These are phyloP conservation scores for Podospora didyma DNA, from an alignment of 495 filamentous ascomycete genomes.

Conservation along the genomic window DNA sequence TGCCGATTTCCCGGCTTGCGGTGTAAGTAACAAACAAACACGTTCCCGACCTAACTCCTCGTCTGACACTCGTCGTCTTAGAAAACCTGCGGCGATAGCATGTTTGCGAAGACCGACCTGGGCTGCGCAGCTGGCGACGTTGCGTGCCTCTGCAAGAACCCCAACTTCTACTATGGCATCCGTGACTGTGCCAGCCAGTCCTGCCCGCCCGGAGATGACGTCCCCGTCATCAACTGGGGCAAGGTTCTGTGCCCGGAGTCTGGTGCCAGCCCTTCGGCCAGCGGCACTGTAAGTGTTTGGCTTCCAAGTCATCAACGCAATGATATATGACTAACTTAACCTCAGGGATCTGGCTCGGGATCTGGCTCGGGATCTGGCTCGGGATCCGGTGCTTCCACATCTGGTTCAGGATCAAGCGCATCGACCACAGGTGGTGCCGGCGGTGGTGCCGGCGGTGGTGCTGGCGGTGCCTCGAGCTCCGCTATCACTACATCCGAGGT, in stretches of 20 bases:
- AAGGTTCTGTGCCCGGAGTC: constrained; percentile 29
- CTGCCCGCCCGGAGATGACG: constrained; percentile 44
- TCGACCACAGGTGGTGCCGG: not conserved
- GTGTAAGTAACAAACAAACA: constrained; percentile 31
- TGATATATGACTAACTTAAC: not conserved
- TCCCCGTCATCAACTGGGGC: constrained; percentile 31
- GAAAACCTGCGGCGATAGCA: constrained; percentile 70
- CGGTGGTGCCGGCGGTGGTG: not conserved
- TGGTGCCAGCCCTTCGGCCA: constrained; percentile 23
- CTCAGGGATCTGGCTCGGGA: constrained; percentile 7
- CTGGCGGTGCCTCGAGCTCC: not conserved
- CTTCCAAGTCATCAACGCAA: not conserved
- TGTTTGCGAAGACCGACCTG: constrained; percentile 62
- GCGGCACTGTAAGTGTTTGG: constrained; percentile 10
- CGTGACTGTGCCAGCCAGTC: constrained; percentile 71
- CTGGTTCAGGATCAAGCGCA: not conserved
- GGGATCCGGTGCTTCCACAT: constrained; percentile 5
- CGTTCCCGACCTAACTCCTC: not conserved
- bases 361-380: not conserved
- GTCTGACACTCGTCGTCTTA: constrained; percentile 30
- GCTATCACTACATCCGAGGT: constrained; percentile 25
- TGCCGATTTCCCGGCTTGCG: constrained; percentile 30
- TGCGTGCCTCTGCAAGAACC: constrained; percentile 65
- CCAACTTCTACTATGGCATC: constrained; percentile 69
- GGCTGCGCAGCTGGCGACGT: constrained; percentile 54